phyloP scores from a whole-genome alignment of 1,284 basidiomycete species.

The Trametes versicolor region DNA sequence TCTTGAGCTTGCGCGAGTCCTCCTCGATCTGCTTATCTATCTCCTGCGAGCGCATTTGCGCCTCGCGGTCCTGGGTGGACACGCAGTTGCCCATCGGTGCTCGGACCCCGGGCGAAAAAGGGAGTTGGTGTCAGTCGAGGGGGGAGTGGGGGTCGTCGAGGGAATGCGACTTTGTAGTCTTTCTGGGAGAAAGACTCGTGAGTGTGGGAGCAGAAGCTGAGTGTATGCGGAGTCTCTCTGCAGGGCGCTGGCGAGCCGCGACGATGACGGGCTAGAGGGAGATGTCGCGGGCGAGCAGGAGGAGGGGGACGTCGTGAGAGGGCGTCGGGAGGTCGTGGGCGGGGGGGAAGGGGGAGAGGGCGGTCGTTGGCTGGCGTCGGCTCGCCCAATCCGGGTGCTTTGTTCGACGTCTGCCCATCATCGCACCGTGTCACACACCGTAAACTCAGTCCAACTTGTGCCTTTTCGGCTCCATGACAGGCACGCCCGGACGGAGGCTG shows the following conservation, averaged over 20 bases:
- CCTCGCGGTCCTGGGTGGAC: slow-evolving; percentile 65
- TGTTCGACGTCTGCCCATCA: slow-evolving; percentile 26
- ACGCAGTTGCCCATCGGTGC: slow-evolving; percentile 71
- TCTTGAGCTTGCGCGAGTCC: slow-evolving; percentile 79
- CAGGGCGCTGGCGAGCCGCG: not conserved
- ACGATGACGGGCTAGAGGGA: slow-evolving; percentile 1
- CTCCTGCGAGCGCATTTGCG: slow-evolving; percentile 73
- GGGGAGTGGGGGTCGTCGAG: slow-evolving; percentile 8
- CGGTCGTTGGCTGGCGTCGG: slow-evolving; percentile 35
- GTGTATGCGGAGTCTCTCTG: not conserved
- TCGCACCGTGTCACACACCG: slow-evolving; percentile 20
- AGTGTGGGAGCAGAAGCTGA: slow-evolving; percentile 1
- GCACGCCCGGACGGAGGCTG: not conserved
- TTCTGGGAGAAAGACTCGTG: slow-evolving; percentile 14
- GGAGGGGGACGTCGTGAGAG: slow-evolving; percentile 18
- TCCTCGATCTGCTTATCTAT: slow-evolving; percentile 82
- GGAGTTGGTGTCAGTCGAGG: slow-evolving; percentile 10
- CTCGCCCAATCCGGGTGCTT: slow-evolving; percentile 36
- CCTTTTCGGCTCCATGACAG: not conserved
- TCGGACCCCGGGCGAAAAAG: slow-evolving; percentile 19
- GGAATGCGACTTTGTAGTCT: slow-evolving; percentile 29
- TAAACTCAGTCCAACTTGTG: not conserved
- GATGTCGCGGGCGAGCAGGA: slow-evolving; percentile 14
- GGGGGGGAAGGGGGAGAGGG: slow-evolving; percentile 22
- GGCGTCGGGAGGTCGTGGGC: slow-evolving; percentile 29